Percentiles rank a stretch among this genome's conserved stretches.
These are phyloP conservation scores for Rubroshorea leprosula DNA, from an alignment of 345 rosid species.

Conservation along the genomic window DNA sequence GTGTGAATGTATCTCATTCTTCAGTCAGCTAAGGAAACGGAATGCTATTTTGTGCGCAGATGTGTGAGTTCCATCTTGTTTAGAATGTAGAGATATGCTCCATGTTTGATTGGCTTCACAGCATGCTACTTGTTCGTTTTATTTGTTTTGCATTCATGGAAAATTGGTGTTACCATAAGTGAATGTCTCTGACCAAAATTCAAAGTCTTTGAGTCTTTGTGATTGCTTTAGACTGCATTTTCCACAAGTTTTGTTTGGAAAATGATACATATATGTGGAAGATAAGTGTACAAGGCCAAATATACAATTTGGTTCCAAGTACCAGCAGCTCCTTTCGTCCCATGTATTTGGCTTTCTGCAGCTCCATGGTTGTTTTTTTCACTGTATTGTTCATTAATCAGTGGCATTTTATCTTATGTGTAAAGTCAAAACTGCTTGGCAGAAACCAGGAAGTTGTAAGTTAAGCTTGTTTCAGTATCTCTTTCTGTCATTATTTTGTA, in stretches of 20 bases:
- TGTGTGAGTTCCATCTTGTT: no score
- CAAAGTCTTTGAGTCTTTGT: background rate
- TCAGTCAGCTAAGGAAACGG: no score
- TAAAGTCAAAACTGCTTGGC: background rate
- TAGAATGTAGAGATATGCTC: no score
- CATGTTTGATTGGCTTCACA: no score
- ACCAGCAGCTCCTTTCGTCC: background rate
- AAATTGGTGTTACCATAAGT: slow-evolving; percentile 99
- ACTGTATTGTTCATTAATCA: background rate
- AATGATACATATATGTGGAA: background rate
- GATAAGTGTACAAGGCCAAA: background rate
- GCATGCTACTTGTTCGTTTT: no score
- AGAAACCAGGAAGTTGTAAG: background rate
- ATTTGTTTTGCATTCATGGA: slow-evolving; percentile 76
- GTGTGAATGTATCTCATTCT: no score
- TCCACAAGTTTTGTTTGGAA: background rate
- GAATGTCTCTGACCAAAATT: slow-evolving; percentile 2
- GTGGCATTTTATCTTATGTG: no score
- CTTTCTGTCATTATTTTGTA: background rate
- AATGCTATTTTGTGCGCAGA: no score
- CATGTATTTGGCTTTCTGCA: background rate
- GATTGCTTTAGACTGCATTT: slow-evolving; percentile 5
- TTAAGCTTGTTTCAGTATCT: background rate
- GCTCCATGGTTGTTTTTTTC: background rate
- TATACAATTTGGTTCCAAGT: background rate